These are phyloP conservation scores for Zostera marina DNA, from an alignment of 116 monocot genomes.

Conservation along the genomic window DNA sequence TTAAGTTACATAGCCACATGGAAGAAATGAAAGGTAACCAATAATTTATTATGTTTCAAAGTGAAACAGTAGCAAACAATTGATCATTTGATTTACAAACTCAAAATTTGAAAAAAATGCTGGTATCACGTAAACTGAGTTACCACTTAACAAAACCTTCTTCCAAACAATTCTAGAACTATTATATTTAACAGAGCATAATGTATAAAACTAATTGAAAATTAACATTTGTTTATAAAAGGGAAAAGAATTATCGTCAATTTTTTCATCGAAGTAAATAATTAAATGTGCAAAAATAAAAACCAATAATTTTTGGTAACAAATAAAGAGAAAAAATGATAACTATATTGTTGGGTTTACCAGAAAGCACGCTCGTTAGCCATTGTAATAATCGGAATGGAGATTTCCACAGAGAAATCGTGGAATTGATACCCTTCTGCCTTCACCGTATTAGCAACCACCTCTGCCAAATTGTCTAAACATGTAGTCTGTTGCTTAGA, in stretches of 20 bases:
- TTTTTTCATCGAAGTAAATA: no score
- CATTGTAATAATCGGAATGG: constrained; percentile 44
- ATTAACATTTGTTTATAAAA: neutral
- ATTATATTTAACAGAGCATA: neutral
- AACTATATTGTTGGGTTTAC: constrained; percentile 8
- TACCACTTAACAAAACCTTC: neutral
- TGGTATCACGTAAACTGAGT: neutral
- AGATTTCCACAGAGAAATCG: constrained; percentile 59
- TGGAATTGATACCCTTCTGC: constrained; percentile 34
- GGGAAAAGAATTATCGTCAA: neutral
- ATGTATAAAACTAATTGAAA: neutral
- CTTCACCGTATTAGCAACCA: constrained; percentile 22
- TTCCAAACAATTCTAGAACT: neutral
- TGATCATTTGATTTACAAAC: neutral
- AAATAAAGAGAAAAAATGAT: neutral
- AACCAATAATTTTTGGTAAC: neutral
- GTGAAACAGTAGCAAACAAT: neutral
- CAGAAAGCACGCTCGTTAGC: constrained; percentile 78
- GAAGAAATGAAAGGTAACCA: no score
- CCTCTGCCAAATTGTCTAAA: constrained; percentile 20
- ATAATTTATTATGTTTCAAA: no score
- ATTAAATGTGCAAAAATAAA: neutral
- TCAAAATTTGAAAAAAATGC: neutral
- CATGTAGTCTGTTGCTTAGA: constrained; percentile 7
- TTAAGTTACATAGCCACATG: neutral